Evolutionary conservation across 768 basidiomycete genomes (phyloP), one percentile per base, ranked within the genome.

Genomic region (Pholiota microspora): DNA sequence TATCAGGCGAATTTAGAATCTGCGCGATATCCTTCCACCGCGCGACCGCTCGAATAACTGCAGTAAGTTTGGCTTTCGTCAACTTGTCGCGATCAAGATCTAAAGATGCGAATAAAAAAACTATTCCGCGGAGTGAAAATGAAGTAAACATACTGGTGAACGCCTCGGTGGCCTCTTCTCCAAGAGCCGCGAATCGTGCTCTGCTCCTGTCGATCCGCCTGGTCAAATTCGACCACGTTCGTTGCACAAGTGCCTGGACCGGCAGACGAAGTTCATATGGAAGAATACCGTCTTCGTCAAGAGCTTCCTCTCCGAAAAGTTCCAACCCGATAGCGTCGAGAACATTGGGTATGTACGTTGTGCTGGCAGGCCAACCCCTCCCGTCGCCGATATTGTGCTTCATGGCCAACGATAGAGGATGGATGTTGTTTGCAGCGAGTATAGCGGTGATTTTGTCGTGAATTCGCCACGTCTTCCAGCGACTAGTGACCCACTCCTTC

Each of bases 1-100:
- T 44, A 0, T 63, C 62, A 1, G 10, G 2, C 0, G 40, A 48
- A 1, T 34, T 16, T 9, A 62, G 42, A 1, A 57, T 7, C 2
- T 56, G 32, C 0, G 55, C 62, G 0, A 59, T 15, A 3, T 46
- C 46, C 23, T 59, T 61, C 67, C 69, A 70, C 9, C 49, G 44
- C 0, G 54, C 45, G 7, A 67, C 62, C 3, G 54, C 49, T 2
- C 40, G n/a, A n/a, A 70, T 63, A 18, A 59, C 62, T 1, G 51
- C 8, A 5, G 28, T 15, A 7, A 70, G 25, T 2, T 59, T 54
- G 0, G 44, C 45, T 32, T 61, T 64, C 3, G 62, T 64, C 2
- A 55, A 15, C 9, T 58, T 54, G 4, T 12, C 10, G 10, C 34
- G 4, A n/a, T 35, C 34, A 4, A 35, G 10, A 35, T 35, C 34